Evolutionary conservation across 805 yeast species (phyloP).

Genomic region (Barnettozyma pratensis): DNA sequence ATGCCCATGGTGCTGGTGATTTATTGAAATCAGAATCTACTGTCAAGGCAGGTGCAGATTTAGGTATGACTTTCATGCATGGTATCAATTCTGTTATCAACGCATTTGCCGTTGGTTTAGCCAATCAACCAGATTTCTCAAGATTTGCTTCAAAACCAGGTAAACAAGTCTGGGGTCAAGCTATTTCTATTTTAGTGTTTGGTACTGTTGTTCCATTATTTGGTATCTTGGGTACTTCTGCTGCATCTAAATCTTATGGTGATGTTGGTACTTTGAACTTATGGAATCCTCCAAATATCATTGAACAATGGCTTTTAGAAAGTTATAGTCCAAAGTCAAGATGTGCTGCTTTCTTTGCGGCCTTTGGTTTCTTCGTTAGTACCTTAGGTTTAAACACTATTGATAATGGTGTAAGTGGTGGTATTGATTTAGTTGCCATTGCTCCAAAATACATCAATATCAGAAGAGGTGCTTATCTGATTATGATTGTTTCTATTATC

Average conservation of each 20-base stretch:
- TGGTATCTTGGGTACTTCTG: slow-evolving; percentile 42
- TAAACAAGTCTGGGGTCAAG: slow-evolving; percentile 34
- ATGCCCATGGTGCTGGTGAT: slow-evolving; percentile 30
- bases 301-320: slow-evolving; percentile 35
- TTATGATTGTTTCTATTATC: slow-evolving; percentile 63
- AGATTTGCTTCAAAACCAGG: slow-evolving; percentile 36
- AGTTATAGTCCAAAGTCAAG: slow-evolving; percentile 34
- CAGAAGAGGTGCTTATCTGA: slow-evolving; percentile 58
- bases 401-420: slow-evolving; percentile 43
- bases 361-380: slow-evolving; percentile 29
- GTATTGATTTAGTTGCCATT: slow-evolving; percentile 43
- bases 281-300: slow-evolving; percentile 44
- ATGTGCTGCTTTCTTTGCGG: slow-evolving; percentile 43
- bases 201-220: slow-evolving; percentile 42
- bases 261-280: slow-evolving; percentile 23
- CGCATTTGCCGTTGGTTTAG: slow-evolving; percentile 27
- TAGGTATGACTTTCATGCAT: slow-evolving; percentile 29
- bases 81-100: slow-evolving; percentile 27
- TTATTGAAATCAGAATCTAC: slow-evolving; percentile 25
- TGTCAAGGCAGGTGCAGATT: slow-evolving; percentile 23
- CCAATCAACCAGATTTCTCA: slow-evolving; percentile 29
- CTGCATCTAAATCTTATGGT: slow-evolving; percentile 35
- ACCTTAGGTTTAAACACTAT: slow-evolving; percentile 33
- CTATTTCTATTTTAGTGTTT: slow-evolving; percentile 30
- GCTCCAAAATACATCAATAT: slow-evolving; percentile 54